Evolutionary conservation across 2,329 filamentous ascomycete genomes (phyloP), one percentile per base, ranked within the genome.

Genomic region (Fusarium veterinarium): DNA sequence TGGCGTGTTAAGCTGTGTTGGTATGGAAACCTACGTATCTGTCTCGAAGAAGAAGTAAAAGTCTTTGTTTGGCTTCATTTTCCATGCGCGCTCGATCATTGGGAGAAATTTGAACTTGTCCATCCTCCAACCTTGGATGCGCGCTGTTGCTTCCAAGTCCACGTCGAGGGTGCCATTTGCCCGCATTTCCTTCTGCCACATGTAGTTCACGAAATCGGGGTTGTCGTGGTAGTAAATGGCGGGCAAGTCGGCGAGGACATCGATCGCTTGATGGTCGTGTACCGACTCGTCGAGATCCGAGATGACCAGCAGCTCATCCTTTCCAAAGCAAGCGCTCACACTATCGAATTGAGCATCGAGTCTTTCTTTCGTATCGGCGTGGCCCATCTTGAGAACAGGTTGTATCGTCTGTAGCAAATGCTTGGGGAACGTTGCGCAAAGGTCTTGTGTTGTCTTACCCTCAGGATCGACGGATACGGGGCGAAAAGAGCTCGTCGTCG

Each of bases 101-200:
- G 87, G 86, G 35, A 89, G 75, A 69, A 89, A 89, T 76, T 89
- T 89, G 82, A 85, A 89, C 75, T 87, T 87, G 78, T 89, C 87
- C 49, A 89, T 81, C 31, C 79, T 83, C 87, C 87, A 89, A 5
- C 86, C 86, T 44, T 78, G 80, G 68, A 80, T 80, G 31, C 64
- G 81, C 78, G 59, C 71, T 31, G 73, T 80, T 19, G 75, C 76
- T 67, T 79, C 76, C 60, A 69, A 78, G 60, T 76, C 77, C 51
- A 65, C 60, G 20, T 80, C 79, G 6, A 83, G 74, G 17, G 79
- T 80, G 37, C 80, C 80, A 14, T 80, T 81, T 8, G 73, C 73
- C 9, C 73, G 71, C 76, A 83, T 79, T 60, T 79, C 77, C 53
- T 76, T 77, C 72, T 87, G 83, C 46, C 80, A 80, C 30, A 85